Evolutionary conservation across 495 filamentous ascomycete genomes (phyloP).

Genomic region (Neurospora sp.): DNA sequence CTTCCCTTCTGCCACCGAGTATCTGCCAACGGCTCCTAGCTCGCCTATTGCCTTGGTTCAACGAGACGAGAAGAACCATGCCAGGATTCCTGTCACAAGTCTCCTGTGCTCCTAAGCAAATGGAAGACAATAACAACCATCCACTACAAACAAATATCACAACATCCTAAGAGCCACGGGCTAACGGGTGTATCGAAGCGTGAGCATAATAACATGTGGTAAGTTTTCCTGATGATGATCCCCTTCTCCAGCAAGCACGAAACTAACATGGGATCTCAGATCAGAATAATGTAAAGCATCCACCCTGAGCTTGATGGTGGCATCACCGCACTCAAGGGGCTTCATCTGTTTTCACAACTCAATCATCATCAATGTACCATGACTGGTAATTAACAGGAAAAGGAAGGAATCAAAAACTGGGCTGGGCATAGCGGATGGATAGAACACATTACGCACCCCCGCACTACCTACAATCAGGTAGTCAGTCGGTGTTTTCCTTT

Average conservation of each 20-base stretch:
- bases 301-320: background rate
- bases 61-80: conserved; percentile 1
- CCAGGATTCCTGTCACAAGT: background rate
- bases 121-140: background rate
- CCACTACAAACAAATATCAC: background rate
- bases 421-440: background rate
- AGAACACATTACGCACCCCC: background rate
- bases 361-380: no score
- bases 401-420: background rate
- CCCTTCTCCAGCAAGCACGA: background rate
- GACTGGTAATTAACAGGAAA: background rate
- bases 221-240: background rate
- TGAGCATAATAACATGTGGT: background rate
- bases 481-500: background rate
- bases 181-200: background rate
- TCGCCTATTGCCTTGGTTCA: conserved; percentile 13
- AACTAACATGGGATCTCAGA: background rate
- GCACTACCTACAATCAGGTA: background rate
- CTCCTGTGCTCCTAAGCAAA: background rate
- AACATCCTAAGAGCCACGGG: background rate
- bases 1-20: conserved; percentile 12
- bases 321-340: background rate
- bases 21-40: conserved; percentile 24
- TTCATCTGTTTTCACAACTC: background rate
- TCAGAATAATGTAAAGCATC: background rate